Conservation (phyloP, 768 basidiomycete species). For the Trichaptum fuscoviolaceum region DNA sequence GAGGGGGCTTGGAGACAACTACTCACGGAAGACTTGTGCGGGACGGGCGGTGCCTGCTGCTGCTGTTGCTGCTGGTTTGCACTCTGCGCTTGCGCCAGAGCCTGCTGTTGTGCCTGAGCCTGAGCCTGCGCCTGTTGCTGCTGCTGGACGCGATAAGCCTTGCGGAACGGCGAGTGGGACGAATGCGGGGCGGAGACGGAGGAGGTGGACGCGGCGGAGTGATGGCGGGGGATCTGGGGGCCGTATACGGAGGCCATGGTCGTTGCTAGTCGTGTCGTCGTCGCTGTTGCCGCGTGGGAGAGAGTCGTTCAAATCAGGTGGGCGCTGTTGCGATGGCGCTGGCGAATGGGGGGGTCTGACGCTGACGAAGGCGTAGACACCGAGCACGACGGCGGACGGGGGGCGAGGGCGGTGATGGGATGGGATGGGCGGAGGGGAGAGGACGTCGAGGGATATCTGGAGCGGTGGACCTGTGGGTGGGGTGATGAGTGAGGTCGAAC, state of each 20-base stretch:
- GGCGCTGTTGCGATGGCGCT: background rate
- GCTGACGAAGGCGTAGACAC: constrained; percentile 1
- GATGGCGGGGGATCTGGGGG: background rate
- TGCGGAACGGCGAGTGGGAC: background rate
- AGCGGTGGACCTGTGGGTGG: background rate
- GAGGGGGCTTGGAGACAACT: background rate
- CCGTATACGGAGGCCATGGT: background rate
- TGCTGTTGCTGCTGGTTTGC: background rate
- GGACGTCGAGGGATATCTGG: too few species aligned
- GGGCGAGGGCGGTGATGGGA: background rate
- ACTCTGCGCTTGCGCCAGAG: background rate
- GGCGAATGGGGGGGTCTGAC: background rate
- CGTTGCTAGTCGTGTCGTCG: background rate
- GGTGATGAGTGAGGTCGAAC: background rate
- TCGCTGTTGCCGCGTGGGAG: background rate
- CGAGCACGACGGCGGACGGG: background rate
- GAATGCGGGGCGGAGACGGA: background rate
- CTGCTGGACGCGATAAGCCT: background rate
- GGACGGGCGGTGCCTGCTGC: background rate
- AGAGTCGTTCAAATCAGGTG: too few species aligned
- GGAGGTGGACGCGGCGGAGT: background rate
- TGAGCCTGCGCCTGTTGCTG: background rate
- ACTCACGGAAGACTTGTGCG: background rate
- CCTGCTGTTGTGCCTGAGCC: background rate
- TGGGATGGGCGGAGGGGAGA: background rate